Percentiles rank a stretch among this genome's conserved stretches.
Conservation (phyloP, 129 eudicot genomes). For the Tagetes erecta region DNA sequence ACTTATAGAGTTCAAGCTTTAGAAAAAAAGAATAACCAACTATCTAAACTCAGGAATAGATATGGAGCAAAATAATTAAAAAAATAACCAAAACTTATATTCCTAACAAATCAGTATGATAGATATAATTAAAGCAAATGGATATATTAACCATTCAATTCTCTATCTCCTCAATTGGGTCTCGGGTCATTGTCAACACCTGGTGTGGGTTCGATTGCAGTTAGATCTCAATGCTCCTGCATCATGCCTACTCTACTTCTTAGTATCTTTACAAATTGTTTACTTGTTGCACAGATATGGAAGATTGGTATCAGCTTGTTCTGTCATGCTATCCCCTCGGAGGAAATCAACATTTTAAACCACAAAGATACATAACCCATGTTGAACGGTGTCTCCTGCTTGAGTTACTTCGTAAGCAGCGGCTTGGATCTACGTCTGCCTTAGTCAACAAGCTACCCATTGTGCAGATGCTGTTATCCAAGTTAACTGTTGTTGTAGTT, state of each 20-base stretch:
- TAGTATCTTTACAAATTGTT: not conserved
- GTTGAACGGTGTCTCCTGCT: slow-evolving; percentile 58
- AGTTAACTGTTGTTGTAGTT: slow-evolving; percentile 56
- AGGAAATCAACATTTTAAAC: slow-evolving; percentile 39
- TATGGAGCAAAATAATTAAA: too few species aligned
- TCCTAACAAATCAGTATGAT: too few species aligned
- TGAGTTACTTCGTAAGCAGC: slow-evolving; percentile 69
- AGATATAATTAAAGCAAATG: too few species aligned
- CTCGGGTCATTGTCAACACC: too few species aligned
- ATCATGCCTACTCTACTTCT: not conserved
- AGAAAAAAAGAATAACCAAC: too few species aligned
- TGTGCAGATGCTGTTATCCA: slow-evolving; percentile 65
- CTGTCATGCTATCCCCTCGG: slow-evolving; percentile 78
- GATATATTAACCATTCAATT: too few species aligned
- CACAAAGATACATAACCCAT: slow-evolving; percentile 55
- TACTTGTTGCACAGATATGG: slow-evolving; percentile 56
- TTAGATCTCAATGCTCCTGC: too few species aligned
- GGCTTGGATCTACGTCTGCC: slow-evolving; percentile 40
- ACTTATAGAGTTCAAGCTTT: too few species aligned
- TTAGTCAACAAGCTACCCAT: slow-evolving; percentile 59
- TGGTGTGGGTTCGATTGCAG: too few species aligned
- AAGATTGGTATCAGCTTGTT: slow-evolving; percentile 77
- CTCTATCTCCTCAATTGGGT: too few species aligned
- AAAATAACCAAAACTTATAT: too few species aligned
- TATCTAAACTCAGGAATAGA: too few species aligned